phyloP scores from a whole-genome alignment of 2,329 filamentous ascomycete genomes.

The Falciphora oryzae region DNA sequence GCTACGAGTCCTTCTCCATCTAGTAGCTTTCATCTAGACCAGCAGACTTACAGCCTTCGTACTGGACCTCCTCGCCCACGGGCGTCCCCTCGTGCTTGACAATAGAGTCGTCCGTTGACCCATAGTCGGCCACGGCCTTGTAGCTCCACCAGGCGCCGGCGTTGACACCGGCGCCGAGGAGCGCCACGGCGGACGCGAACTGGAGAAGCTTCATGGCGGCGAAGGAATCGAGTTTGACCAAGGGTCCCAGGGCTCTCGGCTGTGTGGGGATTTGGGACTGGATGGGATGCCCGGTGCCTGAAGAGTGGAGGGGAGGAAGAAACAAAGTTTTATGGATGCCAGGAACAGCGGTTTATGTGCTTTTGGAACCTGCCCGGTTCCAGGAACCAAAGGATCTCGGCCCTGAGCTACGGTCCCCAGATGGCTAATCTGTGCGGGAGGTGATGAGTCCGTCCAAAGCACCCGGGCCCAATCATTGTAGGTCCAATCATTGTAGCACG shows the following conservation, averaged over 20 bases:
- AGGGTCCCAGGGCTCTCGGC: not conserved
- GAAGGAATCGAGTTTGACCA: not conserved
- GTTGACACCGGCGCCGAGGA: not conserved
- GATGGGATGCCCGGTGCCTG: not conserved
- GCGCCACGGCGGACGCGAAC: not conserved
- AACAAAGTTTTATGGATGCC: not conserved
- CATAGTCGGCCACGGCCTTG: slow-evolving; percentile 3
- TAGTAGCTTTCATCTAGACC: not conserved
- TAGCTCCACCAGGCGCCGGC: not conserved
- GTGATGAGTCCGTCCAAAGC: no score
- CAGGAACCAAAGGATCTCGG: not conserved
- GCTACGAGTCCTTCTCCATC: not conserved
- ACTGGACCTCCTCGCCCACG: slow-evolving; percentile 14
- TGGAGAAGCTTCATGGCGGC: slow-evolving; percentile 1
- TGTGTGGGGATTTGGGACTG: not conserved
- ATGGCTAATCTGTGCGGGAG: no score
- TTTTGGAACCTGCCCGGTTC: not conserved
- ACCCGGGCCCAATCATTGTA: no score
- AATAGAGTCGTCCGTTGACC: slow-evolving; percentile 14
- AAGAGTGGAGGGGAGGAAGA: not conserved
- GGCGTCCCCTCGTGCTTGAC: slow-evolving; percentile 18
- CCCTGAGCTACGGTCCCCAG: no score
- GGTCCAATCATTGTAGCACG: not conserved
- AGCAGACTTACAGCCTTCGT: slow-evolving; percentile 15
- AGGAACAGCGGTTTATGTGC: not conserved